Percentiles rank a stretch among this genome's conserved stretches.
These are phyloP conservation scores for Chlamydomonas asymmetrica DNA, from an alignment of 139 green algal genomes.

Conservation along the genomic window DNA sequence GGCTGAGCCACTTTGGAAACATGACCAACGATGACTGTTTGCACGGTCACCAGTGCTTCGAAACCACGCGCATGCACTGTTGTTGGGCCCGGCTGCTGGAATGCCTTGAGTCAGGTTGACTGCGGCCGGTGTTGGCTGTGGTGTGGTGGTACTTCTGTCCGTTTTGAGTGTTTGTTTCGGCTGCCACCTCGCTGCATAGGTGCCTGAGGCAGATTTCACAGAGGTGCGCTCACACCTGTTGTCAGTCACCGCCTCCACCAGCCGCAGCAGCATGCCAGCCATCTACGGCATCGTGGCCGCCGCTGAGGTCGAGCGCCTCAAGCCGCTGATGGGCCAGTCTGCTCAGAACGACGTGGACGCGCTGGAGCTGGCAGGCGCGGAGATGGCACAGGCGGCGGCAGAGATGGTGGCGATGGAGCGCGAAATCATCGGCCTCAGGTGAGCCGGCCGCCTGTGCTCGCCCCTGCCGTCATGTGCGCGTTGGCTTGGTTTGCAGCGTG, in stretches of 20 bases:
- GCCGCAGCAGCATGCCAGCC: constrained; percentile 65
- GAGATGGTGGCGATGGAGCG: constrained; percentile 79
- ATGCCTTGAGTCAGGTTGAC: too few species aligned
- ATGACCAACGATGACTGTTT: too few species aligned
- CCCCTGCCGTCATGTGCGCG: too few species aligned
- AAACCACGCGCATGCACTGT: too few species aligned
- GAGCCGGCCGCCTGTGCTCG: not conserved
- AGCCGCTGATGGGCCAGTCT: constrained; percentile 11
- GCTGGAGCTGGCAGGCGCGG: constrained; percentile 82
- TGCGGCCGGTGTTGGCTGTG: not conserved
- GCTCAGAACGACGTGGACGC: constrained; percentile 55
- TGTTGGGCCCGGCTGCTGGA: not conserved
- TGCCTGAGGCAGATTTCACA: constrained; percentile 44
- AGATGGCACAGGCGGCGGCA: constrained; percentile 82
- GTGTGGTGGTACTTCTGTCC: not conserved
- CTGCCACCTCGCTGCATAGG: constrained; percentile 8
- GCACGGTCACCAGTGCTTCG: too few species aligned
- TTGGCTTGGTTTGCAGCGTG: too few species aligned
- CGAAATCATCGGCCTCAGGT: constrained; percentile 60
- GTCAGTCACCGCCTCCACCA: constrained; percentile 44
- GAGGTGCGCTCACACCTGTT: constrained; percentile 45
- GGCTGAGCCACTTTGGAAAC: not conserved
- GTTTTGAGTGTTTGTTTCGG: not conserved
- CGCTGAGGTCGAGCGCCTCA: constrained; percentile 61
- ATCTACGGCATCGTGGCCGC: constrained; percentile 81